Conservation (phyloP, 2,329 filamentous ascomycete species). For the Colletotrichum tofieldiae region DNA sequence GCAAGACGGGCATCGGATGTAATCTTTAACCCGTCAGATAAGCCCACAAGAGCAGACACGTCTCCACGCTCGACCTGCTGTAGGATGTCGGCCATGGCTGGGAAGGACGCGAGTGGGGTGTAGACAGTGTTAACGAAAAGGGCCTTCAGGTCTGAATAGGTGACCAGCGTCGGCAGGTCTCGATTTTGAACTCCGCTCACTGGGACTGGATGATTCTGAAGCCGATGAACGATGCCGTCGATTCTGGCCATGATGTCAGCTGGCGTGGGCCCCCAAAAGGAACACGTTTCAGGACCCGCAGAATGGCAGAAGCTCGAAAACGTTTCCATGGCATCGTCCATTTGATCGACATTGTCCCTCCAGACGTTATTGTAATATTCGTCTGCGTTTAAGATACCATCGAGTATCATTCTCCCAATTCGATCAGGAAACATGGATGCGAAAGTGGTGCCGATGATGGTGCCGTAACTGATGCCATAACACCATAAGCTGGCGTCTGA, state of each 20-base stretch:
- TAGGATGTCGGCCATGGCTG: neutral
- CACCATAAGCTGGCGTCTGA: conserved; percentile 39
- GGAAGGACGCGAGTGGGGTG: neutral
- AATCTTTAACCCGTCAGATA: conserved; percentile 30
- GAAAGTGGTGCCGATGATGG: conserved; percentile 50
- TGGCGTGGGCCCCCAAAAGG: conserved; percentile 4
- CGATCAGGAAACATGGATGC: conserved; percentile 58
- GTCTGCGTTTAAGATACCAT: conserved; percentile 48
- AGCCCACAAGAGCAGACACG: neutral
- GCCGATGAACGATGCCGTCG: neutral
- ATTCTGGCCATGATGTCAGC: neutral
- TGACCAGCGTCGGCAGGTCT: neutral
- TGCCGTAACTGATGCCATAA: conserved; percentile 51
- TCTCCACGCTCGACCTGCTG: neutral
- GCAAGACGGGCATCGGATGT: conserved; percentile 44
- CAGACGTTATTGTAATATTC: conserved; percentile 48
- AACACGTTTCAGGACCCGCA: neutral
- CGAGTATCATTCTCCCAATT: conserved; percentile 55
- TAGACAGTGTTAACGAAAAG: neutral
- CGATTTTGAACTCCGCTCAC: neutral
- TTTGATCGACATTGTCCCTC: conserved; percentile 45
- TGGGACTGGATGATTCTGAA: neutral
- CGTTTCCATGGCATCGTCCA: conserved; percentile 44
- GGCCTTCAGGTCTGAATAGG: neutral
- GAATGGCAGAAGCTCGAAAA: conserved; percentile 44